These are phyloP conservation scores for Spergularia azorica DNA, from an alignment of 179 eudicot genomes.

Conservation along the genomic window DNA sequence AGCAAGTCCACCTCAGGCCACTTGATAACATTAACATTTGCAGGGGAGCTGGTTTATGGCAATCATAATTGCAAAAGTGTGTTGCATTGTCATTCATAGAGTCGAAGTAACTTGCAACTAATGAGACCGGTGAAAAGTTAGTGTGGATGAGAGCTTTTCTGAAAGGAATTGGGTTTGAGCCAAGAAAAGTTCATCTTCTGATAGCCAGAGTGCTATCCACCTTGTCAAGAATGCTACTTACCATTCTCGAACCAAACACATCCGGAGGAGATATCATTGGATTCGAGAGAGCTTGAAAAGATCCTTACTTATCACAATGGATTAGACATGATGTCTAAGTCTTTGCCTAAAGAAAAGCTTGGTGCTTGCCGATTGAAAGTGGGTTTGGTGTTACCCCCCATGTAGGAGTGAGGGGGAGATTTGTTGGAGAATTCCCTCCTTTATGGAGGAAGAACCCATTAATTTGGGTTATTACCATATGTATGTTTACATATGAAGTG, in stretches of 20 bases:
- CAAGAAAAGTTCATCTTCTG: neutral
- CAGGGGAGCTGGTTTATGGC: constrained; percentile 2
- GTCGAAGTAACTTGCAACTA: neutral
- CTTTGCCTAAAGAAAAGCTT: neutral
- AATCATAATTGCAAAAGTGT: constrained; percentile 7
- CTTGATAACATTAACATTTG: neutral
- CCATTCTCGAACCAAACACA: constrained; percentile 17
- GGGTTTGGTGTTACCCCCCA: neutral
- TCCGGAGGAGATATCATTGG: constrained; percentile 6
- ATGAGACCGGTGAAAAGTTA: constrained; percentile 4
- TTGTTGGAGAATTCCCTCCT: neutral
- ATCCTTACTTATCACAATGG: neutral
- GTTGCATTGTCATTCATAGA: neutral
- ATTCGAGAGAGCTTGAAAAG: constrained; percentile 14
- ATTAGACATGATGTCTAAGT: constrained; percentile 2
- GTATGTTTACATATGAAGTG: too few species aligned
- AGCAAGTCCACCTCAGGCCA: too few species aligned
- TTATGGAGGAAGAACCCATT: neutral
- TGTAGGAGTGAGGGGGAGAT: constrained; percentile 5
- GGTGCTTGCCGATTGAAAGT: neutral
- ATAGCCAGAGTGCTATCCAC: constrained; percentile 9
- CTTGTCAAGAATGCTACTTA: constrained; percentile 10
- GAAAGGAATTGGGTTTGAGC: neutral
- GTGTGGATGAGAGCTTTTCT: constrained; percentile 9
- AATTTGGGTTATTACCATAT: too few species aligned